A percentile compares a stretch with the other conserved stretches of the same genome.
phyloP scores from a whole-genome alignment of 495 filamentous ascomycete genomes.

The Annulohypoxylon stygium region DNA sequence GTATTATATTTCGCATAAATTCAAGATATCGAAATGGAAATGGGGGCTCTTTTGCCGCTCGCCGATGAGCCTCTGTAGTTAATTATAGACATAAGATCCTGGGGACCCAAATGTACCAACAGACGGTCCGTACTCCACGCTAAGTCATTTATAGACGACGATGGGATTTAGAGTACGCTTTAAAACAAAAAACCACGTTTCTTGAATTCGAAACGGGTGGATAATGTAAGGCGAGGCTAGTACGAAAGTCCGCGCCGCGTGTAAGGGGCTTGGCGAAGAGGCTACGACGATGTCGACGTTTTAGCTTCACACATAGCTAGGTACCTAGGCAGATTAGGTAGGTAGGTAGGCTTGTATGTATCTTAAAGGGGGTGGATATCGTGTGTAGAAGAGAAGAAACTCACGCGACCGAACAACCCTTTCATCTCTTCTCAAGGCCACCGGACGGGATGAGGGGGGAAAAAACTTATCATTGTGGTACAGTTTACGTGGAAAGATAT shows the following conservation, averaged over 20 bases:
- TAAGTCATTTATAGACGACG: constrained; percentile 6
- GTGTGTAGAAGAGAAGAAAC: not conserved
- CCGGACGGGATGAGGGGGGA: not conserved
- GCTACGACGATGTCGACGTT: constrained; percentile 7
- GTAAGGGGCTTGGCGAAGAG: constrained; percentile 21
- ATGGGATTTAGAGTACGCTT: constrained; percentile 24
- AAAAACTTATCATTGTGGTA: constrained; percentile 24
- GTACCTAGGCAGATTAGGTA: too few species aligned
- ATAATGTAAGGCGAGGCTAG: constrained; percentile 22
- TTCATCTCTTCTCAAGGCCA: constrained; percentile 12
- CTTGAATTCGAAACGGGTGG: constrained; percentile 33
- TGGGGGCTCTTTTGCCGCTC: constrained; percentile 1
- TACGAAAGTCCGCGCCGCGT: constrained; percentile 9
- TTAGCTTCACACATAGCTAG: not conserved
- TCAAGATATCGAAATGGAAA: not conserved
- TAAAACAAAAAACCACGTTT: constrained; percentile 17
- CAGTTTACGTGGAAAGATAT: constrained; percentile 43
- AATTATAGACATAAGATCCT: constrained; percentile 37
- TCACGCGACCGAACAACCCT: constrained; percentile 1
- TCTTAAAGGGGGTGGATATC: constrained; percentile 18
- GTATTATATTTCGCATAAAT: constrained; percentile 20
- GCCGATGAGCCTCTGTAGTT: constrained; percentile 16
- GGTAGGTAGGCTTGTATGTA: constrained; percentile 21
- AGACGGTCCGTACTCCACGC: not conserved
- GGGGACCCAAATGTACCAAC: constrained; percentile 4